Evolutionary conservation across 164 flowering plant species (phyloP).

Genomic region (Protea cynaroides): DNA sequence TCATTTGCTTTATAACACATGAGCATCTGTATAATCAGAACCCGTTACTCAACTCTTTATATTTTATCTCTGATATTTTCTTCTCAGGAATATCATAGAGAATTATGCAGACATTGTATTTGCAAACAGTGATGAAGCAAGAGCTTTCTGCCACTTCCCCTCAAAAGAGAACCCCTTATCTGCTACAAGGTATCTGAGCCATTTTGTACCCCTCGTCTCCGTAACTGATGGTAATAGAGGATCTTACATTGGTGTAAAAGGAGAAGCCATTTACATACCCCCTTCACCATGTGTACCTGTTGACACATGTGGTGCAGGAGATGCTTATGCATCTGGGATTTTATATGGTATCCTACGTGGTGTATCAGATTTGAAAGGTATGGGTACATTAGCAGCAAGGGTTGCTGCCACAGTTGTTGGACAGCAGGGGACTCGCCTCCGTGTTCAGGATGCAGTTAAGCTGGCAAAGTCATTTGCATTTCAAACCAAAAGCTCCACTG

Average conservation of each 20-base stretch:
- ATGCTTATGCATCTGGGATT: constrained; percentile 94
- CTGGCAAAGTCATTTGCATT: constrained; percentile 59
- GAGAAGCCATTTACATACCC: constrained; percentile 83
- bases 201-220: constrained; percentile 75
- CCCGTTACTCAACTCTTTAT: too few species aligned
- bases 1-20: too few species aligned
- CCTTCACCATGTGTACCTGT: constrained; percentile 74
- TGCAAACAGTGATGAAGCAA: constrained; percentile 90
- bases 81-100: constrained; percentile 74
- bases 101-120: constrained; percentile 82
- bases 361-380: constrained; percentile 61
- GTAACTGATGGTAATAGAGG: constrained; percentile 88
- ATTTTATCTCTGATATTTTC: neutral
- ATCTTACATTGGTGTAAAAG: constrained; percentile 85
- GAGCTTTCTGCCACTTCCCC: constrained; percentile 71
- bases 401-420: constrained; percentile 87
- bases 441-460: constrained; percentile 64
- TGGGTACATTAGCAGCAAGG: constrained; percentile 77
- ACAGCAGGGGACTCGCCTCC: constrained; percentile 88
- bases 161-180: constrained; percentile 62
- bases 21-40: too few species aligned
- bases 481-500: constrained; percentile 25
- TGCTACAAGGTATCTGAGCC: constrained; percentile 80
- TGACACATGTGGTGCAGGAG: constrained; percentile 98
- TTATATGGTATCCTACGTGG: constrained; percentile 70